phyloP scores from a whole-genome alignment of 2,329 filamentous ascomycete species.

The Botrytis fabae region DNA sequence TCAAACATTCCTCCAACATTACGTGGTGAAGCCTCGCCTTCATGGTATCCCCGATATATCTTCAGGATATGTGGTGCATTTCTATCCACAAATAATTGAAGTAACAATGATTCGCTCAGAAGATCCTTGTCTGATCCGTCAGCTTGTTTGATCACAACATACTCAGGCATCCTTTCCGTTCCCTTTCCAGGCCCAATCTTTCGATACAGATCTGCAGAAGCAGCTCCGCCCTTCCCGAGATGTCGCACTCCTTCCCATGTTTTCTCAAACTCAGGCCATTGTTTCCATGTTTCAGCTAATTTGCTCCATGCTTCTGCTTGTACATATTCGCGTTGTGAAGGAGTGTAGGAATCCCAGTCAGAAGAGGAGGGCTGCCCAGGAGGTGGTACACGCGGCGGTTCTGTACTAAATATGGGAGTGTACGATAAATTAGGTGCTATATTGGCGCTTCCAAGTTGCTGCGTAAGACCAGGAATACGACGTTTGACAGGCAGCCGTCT shows the following conservation, averaged over 20 bases:
- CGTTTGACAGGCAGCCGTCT: not conserved
- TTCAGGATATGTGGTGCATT: not conserved
- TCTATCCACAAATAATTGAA: not conserved
- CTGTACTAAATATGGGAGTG: not conserved
- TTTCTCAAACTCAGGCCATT: not conserved
- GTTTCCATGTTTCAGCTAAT: not conserved
- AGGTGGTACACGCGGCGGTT: not conserved
- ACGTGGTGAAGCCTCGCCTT: not conserved
- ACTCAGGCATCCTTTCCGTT: not conserved
- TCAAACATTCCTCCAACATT: slow-evolving; percentile 10
- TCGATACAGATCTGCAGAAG: slow-evolving; percentile 3
- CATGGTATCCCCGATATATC: not conserved
- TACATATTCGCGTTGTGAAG: not conserved
- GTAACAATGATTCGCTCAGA: not conserved
- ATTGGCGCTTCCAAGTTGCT: not conserved
- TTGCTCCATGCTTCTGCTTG: not conserved
- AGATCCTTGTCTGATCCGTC: not conserved
- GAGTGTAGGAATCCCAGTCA: not conserved
- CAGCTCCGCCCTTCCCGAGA: not conserved
- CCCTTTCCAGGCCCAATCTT: not conserved
- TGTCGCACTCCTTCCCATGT: slow-evolving; percentile 4
- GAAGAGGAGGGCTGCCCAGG: not conserved
- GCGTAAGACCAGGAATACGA: not conserved
- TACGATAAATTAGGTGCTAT: not conserved
- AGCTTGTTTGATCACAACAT: not conserved